A percentile compares a stretch with the other conserved stretches of the same genome.
phyloP scores from a whole-genome alignment of 2,329 filamentous ascomycete species.

The Fusarium virguliforme region DNA sequence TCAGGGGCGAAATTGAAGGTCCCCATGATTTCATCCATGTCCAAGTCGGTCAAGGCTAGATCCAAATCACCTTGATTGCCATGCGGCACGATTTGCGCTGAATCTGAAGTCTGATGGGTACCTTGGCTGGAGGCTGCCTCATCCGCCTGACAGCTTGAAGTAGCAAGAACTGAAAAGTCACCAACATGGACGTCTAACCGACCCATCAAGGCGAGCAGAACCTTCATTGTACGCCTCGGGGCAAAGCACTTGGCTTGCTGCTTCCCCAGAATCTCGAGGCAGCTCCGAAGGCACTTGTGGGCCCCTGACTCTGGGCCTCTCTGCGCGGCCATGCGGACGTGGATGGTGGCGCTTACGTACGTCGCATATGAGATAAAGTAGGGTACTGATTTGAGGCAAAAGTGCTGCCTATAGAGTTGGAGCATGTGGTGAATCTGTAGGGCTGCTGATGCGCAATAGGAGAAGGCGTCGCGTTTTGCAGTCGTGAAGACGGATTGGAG shows the following conservation, averaged over 20 bases:
- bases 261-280: conserved; percentile 61
- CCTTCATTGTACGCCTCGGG: conserved; percentile 24
- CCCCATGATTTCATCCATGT: conserved; percentile 24
- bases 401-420: conserved; percentile 59
- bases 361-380: conserved; percentile 69
- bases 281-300: conserved; percentile 58
- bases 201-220: conserved; percentile 26
- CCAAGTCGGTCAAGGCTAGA: background rate
- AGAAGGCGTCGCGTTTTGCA: conserved; percentile 60
- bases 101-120: accelerated
- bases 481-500: conserved; percentile 58
- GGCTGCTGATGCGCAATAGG: conserved; percentile 62
- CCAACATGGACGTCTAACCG: conserved; percentile 12
- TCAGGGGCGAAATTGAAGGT: background rate
- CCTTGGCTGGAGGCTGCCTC: accelerated
- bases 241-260: conserved; percentile 59
- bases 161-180: background rate
- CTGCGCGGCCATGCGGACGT: conserved; percentile 65
- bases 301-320: conserved; percentile 58
- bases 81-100: background rate
- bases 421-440: conserved; percentile 61
- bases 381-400: conserved; percentile 62
- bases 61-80: background rate
- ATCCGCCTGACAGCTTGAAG: background rate
- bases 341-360: conserved; percentile 68